A percentile compares a stretch with the other conserved stretches of the same genome.
These are phyloP conservation scores for Aspergillus nanangensis DNA, from an alignment of 495 filamentous ascomycete genomes.

Conservation along the genomic window DNA sequence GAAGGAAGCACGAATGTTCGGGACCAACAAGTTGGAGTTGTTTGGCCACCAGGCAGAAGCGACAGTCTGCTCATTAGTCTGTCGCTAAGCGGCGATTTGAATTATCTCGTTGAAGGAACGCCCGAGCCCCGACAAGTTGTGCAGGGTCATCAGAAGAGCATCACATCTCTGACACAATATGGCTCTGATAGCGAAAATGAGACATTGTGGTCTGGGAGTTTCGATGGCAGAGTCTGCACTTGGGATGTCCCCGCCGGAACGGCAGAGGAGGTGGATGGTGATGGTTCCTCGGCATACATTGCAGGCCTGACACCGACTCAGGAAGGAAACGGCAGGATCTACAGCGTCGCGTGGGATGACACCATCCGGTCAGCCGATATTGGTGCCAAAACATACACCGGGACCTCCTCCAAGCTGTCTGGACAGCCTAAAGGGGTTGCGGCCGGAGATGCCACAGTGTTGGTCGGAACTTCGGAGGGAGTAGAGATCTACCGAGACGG, in stretches of 20 bases:
- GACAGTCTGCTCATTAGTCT: slow-evolving; percentile 88
- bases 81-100: slow-evolving; percentile 82
- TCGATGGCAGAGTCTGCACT: slow-evolving; percentile 77
- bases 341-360: slow-evolving; percentile 94
- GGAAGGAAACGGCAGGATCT: slow-evolving; percentile 54
- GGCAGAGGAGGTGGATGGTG: slow-evolving; percentile 67
- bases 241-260: slow-evolving; percentile 72
- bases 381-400: slow-evolving; percentile 54
- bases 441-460: slow-evolving; percentile 38
- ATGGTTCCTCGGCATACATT: slow-evolving; percentile 76
- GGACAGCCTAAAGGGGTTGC: slow-evolving; percentile 60
- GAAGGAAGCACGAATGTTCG: slow-evolving; percentile 68
- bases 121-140: slow-evolving; percentile 65
- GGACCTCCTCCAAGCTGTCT: slow-evolving; percentile 43
- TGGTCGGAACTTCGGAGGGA: slow-evolving; percentile 62
- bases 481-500: slow-evolving; percentile 62
- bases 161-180: slow-evolving; percentile 66
- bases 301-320: slow-evolving; percentile 62
- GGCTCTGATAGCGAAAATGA: slow-evolving; percentile 33
- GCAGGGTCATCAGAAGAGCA: slow-evolving; percentile 89
- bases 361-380: slow-evolving; percentile 74
- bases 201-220: slow-evolving; percentile 83
- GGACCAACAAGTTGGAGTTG: slow-evolving; percentile 91
- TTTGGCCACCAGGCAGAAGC: slow-evolving; percentile 78
- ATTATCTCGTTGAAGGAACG: slow-evolving; percentile 72